Base-by-base conservation (phyloP, 257 asterid species). In the Galeopsis tetrahit region DNA sequence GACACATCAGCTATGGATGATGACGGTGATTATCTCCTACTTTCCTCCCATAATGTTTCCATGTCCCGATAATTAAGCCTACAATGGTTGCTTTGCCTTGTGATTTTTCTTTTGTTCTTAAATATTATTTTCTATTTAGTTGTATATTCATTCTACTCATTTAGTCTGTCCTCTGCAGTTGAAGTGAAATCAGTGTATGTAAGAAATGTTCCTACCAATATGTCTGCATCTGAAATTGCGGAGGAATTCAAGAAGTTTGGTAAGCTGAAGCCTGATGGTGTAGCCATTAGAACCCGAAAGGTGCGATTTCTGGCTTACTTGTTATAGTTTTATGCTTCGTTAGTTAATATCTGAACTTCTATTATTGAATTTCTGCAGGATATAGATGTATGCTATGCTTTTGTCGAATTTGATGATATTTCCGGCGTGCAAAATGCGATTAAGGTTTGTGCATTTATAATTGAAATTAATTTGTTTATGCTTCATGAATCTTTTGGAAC, bases 261-360 rank as follows among this genome's bases (percentile, higher is more conserved):
- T 44, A 90, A 82, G 80, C 85, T 95, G 69, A 83, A 62, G 81
- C 92, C 87, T 57, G 95, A 92, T 83, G 97, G 96, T 38, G 99
- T 95, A 62, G 99, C 99, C 71, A 95, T 95, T 62, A 88, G 99
- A 84, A 90, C 99, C 63, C 93, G 99, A 53, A 95, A 95, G 99
- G 99, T 90, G 63, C 49, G 85, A 49, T 82, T 69, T 73, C 73
- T 68, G 63, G 56, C 68, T 58, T 42, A 8, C 74, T 33, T 2
- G 48, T 65, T 68, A 42, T 68, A 52, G 36, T 32, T 63, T 35
- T 10, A 38, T 32, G 59, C 36, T 28, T 43, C 21, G 17, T 63
- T 56, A 17, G 74, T 39, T 56, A 17, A 51, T 59, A 67, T 66
- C 78, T 80, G 11, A 78, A 35, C 21, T 66, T 39, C 32, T 51